Conservation (phyloP, 768 basidiomycete species). For the Melanogaster broomeanus region DNA sequence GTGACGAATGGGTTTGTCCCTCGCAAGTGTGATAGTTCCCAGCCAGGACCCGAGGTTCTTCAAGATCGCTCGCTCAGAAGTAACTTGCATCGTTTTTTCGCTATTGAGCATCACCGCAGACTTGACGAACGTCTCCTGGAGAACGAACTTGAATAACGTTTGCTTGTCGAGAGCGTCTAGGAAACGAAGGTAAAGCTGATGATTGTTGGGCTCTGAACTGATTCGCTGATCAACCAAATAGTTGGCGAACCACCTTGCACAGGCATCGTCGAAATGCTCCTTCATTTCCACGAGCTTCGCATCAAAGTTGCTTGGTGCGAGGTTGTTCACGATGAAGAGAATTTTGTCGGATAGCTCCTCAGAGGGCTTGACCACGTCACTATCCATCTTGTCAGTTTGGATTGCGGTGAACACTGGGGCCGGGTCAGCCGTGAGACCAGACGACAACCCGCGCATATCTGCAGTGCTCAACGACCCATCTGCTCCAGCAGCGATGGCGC, state of each 20-base stretch:
- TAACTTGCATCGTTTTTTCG: conserved; percentile 84
- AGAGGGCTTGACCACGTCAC: conserved; percentile 65
- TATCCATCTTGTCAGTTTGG: conserved; percentile 66
- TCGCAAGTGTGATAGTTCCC: conserved; percentile 89
- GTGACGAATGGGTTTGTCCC: conserved; percentile 90
- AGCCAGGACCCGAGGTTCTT: conserved; percentile 98
- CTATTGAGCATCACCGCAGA: conserved; percentile 86
- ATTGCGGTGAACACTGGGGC: conserved; percentile 75
- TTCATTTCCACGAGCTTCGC: conserved; percentile 85
- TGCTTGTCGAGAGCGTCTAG: conserved; percentile 79
- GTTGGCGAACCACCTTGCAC: conserved; percentile 95
- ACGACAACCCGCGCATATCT: conserved; percentile 41
- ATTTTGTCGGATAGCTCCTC: conserved; percentile 92
- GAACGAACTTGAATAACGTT: conserved; percentile 67
- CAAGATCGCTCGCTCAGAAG: conserved; percentile 80
- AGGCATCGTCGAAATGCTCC: conserved; percentile 77
- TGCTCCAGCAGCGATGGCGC: conserved; percentile 58
- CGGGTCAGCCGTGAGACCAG: conserved; percentile 41
- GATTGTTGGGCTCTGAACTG: conserved; percentile 96
- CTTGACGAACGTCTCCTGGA: conserved; percentile 94
- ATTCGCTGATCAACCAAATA: conserved; percentile 97
- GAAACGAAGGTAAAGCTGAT: conserved; percentile 91
- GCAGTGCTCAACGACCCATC: conserved; percentile 42
- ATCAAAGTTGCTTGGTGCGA: conserved; percentile 93
- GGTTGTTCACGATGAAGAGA: conserved; percentile 97